Percentiles rank a stretch among this genome's conserved stretches.
Evolutionary conservation across 768 basidiomycete genomes (phyloP).

Genomic region (Chiua virens): DNA sequence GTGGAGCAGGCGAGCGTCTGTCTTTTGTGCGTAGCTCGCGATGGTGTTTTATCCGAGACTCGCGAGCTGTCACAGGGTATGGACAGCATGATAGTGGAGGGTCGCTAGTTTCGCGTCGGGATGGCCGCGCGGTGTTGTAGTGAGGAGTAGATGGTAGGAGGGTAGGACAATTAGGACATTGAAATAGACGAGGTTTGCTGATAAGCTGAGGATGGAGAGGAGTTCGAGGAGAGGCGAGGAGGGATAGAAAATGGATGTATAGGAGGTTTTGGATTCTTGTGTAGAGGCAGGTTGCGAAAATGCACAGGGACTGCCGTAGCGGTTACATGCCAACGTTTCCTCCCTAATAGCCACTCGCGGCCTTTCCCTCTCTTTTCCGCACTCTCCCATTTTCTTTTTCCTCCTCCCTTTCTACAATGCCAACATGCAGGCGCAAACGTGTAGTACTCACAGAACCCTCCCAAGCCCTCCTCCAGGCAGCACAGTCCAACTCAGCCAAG

Average conservation of each 20-base stretch:
- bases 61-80: neutral
- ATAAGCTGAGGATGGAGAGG: neutral
- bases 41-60: neutral
- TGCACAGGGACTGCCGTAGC: slow-evolving; percentile 32
- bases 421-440: slow-evolving; percentile 87
- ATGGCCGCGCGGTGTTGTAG: neutral
- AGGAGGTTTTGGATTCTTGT: slow-evolving; percentile 25
- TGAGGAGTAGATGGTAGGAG: neutral
- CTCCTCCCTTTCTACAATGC: slow-evolving; percentile 57
- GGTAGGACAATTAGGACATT: neutral
- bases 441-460: slow-evolving; percentile 86
- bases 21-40: neutral
- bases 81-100: slow-evolving; percentile 3
- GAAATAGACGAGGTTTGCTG: slow-evolving; percentile 8
- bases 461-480: slow-evolving; percentile 62
- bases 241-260: slow-evolving; percentile 5
- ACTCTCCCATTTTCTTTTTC: slow-evolving; percentile 49
- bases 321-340: slow-evolving; percentile 48
- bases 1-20: slow-evolving; percentile 1
- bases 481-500: slow-evolving; percentile 61
- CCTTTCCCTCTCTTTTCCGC: slow-evolving; percentile 59
- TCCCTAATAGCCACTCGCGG: slow-evolving; percentile 56
- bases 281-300: slow-evolving; percentile 27
- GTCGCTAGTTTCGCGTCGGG: slow-evolving; percentile 11
- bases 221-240: neutral